Evolutionary conservation across 208 protist species (phyloP).

Genomic region (Chromosphaera perkinsii): DNA sequence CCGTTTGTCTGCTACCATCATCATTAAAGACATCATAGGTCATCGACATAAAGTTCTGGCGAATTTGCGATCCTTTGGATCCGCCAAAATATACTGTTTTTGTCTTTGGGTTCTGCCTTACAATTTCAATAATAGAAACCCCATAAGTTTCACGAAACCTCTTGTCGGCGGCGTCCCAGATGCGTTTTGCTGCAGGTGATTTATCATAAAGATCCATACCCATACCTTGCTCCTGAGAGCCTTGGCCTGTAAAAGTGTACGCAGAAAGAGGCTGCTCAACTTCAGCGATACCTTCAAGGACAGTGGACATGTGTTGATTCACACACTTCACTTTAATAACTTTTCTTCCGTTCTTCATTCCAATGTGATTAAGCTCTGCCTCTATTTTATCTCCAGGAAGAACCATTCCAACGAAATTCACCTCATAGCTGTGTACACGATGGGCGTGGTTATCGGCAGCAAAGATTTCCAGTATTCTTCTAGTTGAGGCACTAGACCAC

Average conservation of each 20-base stretch:
- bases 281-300: slow-evolving; percentile 57
- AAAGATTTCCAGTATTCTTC: slow-evolving; percentile 52
- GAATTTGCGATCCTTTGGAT: slow-evolving; percentile 47
- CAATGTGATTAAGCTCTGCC: slow-evolving; percentile 55
- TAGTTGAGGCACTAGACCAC: slow-evolving; percentile 55
- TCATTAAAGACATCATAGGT: slow-evolving; percentile 28
- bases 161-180: slow-evolving; percentile 58
- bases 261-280: slow-evolving; percentile 51
- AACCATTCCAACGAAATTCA: slow-evolving; percentile 64
- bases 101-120: slow-evolving; percentile 64
- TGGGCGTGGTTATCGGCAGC: slow-evolving; percentile 45
- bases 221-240: slow-evolving; percentile 53
- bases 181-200: slow-evolving; percentile 39
- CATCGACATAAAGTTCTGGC: slow-evolving; percentile 62
- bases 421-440: slow-evolving; percentile 47
- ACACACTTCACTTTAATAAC: slow-evolving; percentile 36
- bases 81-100: slow-evolving; percentile 68
- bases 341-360: slow-evolving; percentile 52
- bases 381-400: slow-evolving; percentile 52
- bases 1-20: slow-evolving; percentile 9
- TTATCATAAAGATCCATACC: slow-evolving; percentile 69
- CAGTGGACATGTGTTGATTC: slow-evolving; percentile 33
- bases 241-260: slow-evolving; percentile 73
- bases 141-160: slow-evolving; percentile 63
- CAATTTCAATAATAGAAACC: slow-evolving; percentile 66